phyloP scores from a whole-genome alignment of 352 stramenopile species.

The Globisporangium acanthophoron region DNA sequence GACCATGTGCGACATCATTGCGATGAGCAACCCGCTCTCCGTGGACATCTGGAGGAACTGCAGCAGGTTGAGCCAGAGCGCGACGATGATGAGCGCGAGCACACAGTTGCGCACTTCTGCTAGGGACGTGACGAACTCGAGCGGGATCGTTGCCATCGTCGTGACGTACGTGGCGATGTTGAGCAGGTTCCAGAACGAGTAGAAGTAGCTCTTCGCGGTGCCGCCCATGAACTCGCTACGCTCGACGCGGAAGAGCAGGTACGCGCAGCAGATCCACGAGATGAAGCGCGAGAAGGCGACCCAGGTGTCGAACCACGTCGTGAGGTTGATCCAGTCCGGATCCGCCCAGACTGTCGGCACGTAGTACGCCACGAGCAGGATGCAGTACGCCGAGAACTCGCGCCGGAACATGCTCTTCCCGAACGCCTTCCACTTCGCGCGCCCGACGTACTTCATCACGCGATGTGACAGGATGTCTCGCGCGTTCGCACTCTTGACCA shows the following conservation, averaged over 20 bases:
- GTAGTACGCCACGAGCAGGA: conserved; percentile 46
- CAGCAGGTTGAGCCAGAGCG: conserved; percentile 61
- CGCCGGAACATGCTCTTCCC: conserved; percentile 37
- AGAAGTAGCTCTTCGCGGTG: conserved; percentile 38
- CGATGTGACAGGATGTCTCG: conserved; percentile 50
- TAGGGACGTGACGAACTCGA: conserved; percentile 35
- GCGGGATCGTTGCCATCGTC: conserved; percentile 38
- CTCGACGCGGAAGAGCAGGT: conserved; percentile 48
- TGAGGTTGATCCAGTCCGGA: conserved; percentile 40
- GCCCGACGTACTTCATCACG: conserved; percentile 44
- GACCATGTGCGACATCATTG: conserved; percentile 75
- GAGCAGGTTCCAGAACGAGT: conserved; percentile 58
- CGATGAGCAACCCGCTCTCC: conserved; percentile 53
- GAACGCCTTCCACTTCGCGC: conserved; percentile 61
- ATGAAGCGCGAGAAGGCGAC: conserved; percentile 29
- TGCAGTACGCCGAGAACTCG: conserved; percentile 44
- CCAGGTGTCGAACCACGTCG: conserved; percentile 32
- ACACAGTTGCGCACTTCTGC: conserved; percentile 35
- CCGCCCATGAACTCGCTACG: conserved; percentile 39
- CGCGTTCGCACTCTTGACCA: conserved; percentile 28
- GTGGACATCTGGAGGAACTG: conserved; percentile 67
- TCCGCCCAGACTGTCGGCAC: conserved; percentile 52
- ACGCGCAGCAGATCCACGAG: conserved; percentile 50
- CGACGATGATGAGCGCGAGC: conserved; percentile 50
- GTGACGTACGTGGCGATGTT: conserved; percentile 43